These are phyloP conservation scores for Orbilia quercus DNA, from an alignment of 2,329 filamentous ascomycete species.

Conservation along the genomic window DNA sequence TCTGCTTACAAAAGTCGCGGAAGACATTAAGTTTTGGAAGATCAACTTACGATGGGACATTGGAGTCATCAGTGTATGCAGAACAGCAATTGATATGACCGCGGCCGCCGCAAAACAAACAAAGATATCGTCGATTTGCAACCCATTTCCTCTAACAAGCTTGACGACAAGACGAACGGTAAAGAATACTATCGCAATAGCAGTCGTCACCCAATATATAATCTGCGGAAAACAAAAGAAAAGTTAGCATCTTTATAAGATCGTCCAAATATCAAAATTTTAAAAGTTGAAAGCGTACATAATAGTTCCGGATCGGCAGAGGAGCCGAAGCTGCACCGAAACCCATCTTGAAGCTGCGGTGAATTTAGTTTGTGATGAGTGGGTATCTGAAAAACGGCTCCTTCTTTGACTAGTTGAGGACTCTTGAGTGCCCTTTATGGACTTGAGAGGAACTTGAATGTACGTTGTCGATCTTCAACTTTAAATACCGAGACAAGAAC, in stretches of 20 bases:
- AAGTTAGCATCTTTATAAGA: constrained; percentile 2
- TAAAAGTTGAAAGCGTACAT: constrained; percentile 25
- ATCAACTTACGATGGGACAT: constrained; percentile 30
- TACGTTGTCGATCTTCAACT: constrained; percentile 35
- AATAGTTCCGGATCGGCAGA: constrained; percentile 43
- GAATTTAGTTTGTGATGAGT: not conserved
- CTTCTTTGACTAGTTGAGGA: constrained; percentile 23
- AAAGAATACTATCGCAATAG: constrained; percentile 43
- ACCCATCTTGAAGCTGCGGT: constrained; percentile 41
- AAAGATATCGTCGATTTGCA: constrained; percentile 48
- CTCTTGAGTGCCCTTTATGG: constrained; percentile 12
- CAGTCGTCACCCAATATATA: constrained; percentile 49
- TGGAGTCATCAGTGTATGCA: constrained; percentile 51
- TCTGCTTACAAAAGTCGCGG: not conserved
- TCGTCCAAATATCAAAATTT: not conserved
- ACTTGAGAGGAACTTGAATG: constrained; percentile 3
- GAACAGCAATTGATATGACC: constrained; percentile 20
- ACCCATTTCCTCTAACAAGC: constrained; percentile 17
- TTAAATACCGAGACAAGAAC: constrained; percentile 23
- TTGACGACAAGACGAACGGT: constrained; percentile 38
- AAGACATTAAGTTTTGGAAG: not conserved
- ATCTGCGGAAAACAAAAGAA: constrained; percentile 14
- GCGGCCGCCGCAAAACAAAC: constrained; percentile 41
- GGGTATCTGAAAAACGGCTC: constrained; percentile 13
- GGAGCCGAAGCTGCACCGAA: constrained; percentile 40